Evolutionary conservation across 2,329 filamentous ascomycete species (phyloP).

Genomic region (Madurella fahalii): DNA sequence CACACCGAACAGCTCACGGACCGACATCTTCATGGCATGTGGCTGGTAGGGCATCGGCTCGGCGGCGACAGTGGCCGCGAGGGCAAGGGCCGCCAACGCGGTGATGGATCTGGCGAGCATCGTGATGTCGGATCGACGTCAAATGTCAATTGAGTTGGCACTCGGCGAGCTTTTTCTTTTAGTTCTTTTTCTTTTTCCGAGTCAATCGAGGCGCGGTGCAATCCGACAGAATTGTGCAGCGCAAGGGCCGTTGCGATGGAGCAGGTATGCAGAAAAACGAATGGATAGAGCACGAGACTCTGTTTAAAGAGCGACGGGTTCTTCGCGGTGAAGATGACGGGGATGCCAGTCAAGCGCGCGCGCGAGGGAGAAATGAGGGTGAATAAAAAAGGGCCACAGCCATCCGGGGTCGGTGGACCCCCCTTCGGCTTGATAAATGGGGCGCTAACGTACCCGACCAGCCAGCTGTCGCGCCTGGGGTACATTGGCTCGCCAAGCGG

Average conservation of each 20-base stretch:
- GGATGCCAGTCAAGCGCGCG: constrained; percentile 1
- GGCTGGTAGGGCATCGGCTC: constrained; percentile 36
- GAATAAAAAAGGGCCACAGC: constrained; percentile 20
- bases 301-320: constrained; percentile 22
- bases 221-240: neutral
- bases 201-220: neutral
- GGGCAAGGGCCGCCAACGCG: constrained; percentile 43
- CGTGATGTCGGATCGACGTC: constrained; percentile 11
- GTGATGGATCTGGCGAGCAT: constrained; percentile 43
- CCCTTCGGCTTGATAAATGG: constrained; percentile 4
- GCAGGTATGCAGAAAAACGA: constrained; percentile 20
- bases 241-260: constrained; percentile 1
- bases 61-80: constrained; percentile 32
- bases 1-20: constrained; percentile 39
- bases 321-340: constrained; percentile 16
- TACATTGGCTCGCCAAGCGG: constrained; percentile 10
- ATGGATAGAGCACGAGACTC: constrained; percentile 26
- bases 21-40: constrained; percentile 34
- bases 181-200: too few species aligned
- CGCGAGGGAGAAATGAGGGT: constrained; percentile 18
- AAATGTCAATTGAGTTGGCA: neutral
- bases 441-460: constrained; percentile 8
- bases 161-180: too few species aligned
- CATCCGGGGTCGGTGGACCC: constrained; percentile 13
- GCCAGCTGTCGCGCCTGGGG: constrained; percentile 10